Percentiles rank a stretch among this genome's conserved stretches.
Conservation (phyloP, 208 protist genomes). For the Angomonas deanei region DNA sequence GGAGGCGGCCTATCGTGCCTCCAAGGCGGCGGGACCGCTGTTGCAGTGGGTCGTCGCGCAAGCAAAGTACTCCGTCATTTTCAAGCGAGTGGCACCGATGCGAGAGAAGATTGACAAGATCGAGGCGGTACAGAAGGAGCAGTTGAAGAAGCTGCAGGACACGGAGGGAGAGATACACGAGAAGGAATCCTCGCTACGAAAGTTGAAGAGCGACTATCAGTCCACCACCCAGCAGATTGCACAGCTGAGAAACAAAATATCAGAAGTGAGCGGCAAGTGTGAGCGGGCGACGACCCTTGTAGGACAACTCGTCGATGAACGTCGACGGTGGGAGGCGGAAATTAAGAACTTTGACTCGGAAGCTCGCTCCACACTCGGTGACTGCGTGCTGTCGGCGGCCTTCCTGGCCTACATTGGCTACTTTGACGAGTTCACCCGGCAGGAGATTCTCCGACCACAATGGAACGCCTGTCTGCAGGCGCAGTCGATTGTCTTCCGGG, state of each 20-base stretch:
- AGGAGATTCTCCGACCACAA: constrained; percentile 74
- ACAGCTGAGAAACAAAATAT: constrained; percentile 87
- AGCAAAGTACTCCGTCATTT: constrained; percentile 93
- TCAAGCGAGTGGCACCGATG: constrained; percentile 91
- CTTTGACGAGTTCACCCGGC: constrained; percentile 95
- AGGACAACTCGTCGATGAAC: constrained; percentile 90
- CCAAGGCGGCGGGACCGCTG: constrained; percentile 95
- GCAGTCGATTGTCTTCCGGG: constrained; percentile 61
- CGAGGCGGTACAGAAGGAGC: constrained; percentile 58
- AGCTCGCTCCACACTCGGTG: constrained; percentile 92
- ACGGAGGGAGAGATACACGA: constrained; percentile 75
- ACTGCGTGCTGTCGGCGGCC: constrained; percentile 93
- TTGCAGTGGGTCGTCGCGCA: constrained; percentile 96
- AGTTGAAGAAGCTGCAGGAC: constrained; percentile 42
- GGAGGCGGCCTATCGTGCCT: constrained; percentile 93
- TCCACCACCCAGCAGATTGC: constrained; percentile 90
- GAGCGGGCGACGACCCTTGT: constrained; percentile 91
- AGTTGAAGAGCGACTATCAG: constrained; percentile 94
- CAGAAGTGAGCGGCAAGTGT: constrained; percentile 82
- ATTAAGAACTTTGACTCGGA: constrained; percentile 76
- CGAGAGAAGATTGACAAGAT: constrained; percentile 89
- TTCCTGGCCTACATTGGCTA: constrained; percentile 98
- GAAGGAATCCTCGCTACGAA: constrained; percentile 82
- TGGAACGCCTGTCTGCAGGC: constrained; percentile 79
- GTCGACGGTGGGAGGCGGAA: constrained; percentile 92